phyloP scores from a whole-genome alignment of 2,329 filamentous ascomycete genomes.

The Emericellopsis atlantica region DNA sequence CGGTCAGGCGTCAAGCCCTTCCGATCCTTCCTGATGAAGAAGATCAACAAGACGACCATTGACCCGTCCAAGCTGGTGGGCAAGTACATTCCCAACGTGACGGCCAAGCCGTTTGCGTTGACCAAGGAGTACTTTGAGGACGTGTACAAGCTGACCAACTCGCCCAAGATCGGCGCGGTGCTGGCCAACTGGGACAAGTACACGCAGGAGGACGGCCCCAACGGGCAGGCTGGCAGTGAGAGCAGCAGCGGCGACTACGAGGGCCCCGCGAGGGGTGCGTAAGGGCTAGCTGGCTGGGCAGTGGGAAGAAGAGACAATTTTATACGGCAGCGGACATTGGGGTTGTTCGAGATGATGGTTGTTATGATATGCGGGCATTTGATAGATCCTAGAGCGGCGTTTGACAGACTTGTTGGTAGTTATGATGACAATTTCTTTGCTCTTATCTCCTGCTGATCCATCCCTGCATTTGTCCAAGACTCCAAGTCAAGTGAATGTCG shows the following conservation, averaged over 20 bases:
- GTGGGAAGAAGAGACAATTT: neutral
- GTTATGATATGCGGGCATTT: neutral
- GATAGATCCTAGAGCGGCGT: neutral
- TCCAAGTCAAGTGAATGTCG: no score
- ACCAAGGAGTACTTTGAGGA: conserved; percentile 99
- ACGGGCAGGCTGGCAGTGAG: conserved; percentile 19
- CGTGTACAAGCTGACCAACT: conserved; percentile 88
- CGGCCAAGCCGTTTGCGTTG: conserved; percentile 85
- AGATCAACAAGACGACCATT: conserved; percentile 98
- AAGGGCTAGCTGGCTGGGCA: conserved; percentile 9
- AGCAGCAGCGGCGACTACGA: conserved; percentile 28
- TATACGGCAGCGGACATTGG: neutral
- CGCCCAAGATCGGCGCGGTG: conserved; percentile 62
- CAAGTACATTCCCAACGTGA: conserved; percentile 99
- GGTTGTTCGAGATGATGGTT: conserved; percentile 3
- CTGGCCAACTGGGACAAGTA: conserved; percentile 81
- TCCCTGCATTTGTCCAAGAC: no score
- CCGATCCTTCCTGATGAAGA: conserved; percentile 96
- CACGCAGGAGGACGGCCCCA: conserved; percentile 31
- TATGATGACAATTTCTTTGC: no score
- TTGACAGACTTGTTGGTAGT: no score
- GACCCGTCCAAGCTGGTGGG: conserved; percentile 93
- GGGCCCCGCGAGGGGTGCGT: conserved; percentile 27
- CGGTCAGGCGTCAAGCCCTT: conserved; percentile 98
- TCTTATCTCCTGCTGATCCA: no score